These are phyloP conservation scores for Fimicolochytrium jonesii DNA, from an alignment of 192 early-diverging fungal species.

Conservation along the genomic window DNA sequence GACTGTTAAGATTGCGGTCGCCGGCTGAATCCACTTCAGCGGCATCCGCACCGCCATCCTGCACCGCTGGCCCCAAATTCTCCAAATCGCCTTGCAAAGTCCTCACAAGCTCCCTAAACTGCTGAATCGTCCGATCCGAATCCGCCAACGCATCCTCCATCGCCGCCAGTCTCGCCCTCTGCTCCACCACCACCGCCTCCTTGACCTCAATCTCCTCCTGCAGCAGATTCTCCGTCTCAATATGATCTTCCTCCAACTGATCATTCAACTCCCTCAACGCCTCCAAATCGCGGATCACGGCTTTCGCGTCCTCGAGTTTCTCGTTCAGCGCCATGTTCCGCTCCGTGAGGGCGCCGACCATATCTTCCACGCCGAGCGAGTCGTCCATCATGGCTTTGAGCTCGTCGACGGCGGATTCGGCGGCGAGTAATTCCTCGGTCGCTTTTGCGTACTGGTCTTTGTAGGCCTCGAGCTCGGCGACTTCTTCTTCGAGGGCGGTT, in stretches of 20 bases:
- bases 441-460: conserved; percentile 52
- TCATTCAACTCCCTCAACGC: conserved; percentile 85
- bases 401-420: conserved; percentile 78
- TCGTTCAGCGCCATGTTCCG: conserved; percentile 78
- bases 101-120: conserved; percentile 77
- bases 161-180: conserved; percentile 51
- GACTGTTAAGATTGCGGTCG: conserved; percentile 21
- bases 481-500: conserved; percentile 69
- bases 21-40: conserved; percentile 58
- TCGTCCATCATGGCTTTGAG: conserved; percentile 79
- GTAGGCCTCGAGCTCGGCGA: conserved; percentile 50
- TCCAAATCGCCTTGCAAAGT: conserved; percentile 74
- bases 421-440: conserved; percentile 50
- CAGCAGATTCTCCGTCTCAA: conserved; percentile 81
- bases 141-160: conserved; percentile 80
- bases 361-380: conserved; percentile 72
- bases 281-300: conserved; percentile 80
- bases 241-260: conserved; percentile 89
- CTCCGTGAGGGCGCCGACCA: conserved; percentile 77
- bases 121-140: conserved; percentile 77
- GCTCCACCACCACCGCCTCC: conserved; percentile 62
- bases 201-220: conserved; percentile 80
- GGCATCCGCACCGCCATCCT: background rate
- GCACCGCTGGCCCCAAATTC: background rate
- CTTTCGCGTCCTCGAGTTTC: conserved; percentile 75